Evolutionary conservation across 106 monocot genomes (phyloP), one percentile per base, ranked within the genome.

Genomic region (Acorus calamus): DNA sequence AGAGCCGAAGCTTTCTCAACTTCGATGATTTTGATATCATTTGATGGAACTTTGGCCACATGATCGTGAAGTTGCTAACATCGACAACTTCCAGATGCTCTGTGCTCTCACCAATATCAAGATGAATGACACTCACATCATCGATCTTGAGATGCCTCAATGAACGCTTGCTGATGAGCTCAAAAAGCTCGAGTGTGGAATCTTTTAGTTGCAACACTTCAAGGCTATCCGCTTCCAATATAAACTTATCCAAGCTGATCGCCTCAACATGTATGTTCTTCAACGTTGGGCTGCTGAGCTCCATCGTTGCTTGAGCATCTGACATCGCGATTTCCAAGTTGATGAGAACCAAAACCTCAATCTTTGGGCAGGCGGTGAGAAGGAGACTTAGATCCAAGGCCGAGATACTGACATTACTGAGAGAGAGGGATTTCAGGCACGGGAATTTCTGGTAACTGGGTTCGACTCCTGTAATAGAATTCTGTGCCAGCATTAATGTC

Each of bases 121-220:
- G 66, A 67, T 98, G 91, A 61, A 85, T 78, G 55, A 92, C 85
- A 69, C 98, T 98, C 41, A 98, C 92, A 81, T 92, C 92, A 73
- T 98, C 98, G 28, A 98, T 79, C 67, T 72, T 88, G 28, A 98
- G 78, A 73, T 83, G 73, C 63, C 77, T 88, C 67, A 98, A 55
- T 4, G 77, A 72, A 66, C 82, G 85, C 68, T 92, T 98, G 42
- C 92, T 92, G 57, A 81, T 76, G 44, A 98, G 77, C 74, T 92
- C 98, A 71, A 98, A 98, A 62, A 88, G 66, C 56, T 98, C 98
- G 43, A 98, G 81, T 55, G 86, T 92, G 49, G 88, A 81, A 42
- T 83, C 83, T 79, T 92, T 81, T 62, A 98, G 60, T 57, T 92
- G 77, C 62, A 98, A 70, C 58, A 50, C 72, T 74, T 98, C 88